Evolutionary conservation across 352 stramenopile species (phyloP).

Genomic region (Phytophthora constricta): DNA sequence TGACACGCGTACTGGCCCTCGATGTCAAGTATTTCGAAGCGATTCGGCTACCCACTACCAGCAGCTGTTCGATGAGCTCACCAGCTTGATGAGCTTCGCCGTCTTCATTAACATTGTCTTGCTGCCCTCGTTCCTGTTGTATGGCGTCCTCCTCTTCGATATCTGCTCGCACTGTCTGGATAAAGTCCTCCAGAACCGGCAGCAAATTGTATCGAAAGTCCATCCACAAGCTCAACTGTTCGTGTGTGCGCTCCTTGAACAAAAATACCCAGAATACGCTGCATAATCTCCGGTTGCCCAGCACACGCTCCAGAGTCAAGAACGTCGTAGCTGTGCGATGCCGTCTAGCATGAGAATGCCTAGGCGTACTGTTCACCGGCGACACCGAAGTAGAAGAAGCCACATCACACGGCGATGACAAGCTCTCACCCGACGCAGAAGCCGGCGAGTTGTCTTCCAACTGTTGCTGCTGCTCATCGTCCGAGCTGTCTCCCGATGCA

Average conservation of each 20-base stretch:
- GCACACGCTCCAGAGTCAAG: conserved; percentile 75
- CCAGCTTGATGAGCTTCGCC: conserved; percentile 41
- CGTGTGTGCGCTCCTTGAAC: conserved; percentile 85
- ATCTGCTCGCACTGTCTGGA: conserved; percentile 48
- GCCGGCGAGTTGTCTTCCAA: conserved; percentile 13
- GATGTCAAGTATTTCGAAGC: conserved; percentile 66
- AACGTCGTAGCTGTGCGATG: conserved; percentile 49
- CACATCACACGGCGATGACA: conserved; percentile 13
- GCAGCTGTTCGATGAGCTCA: conserved; percentile 77
- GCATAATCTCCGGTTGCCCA: conserved; percentile 79
- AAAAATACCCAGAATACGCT: conserved; percentile 90
- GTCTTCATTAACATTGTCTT: conserved; percentile 7
- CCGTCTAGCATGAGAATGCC: conserved; percentile 19
- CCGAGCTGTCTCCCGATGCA: conserved; percentile 18
- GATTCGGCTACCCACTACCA: conserved; percentile 58
- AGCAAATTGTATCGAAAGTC: conserved; percentile 77
- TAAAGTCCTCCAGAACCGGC: conserved; percentile 67
- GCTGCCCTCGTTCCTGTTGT: conserved; percentile 22
- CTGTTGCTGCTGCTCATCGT: conserved; percentile 30
- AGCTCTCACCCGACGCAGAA: conserved; percentile 4
- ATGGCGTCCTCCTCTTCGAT: conserved; percentile 37
- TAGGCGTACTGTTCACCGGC: conserved; percentile 28
- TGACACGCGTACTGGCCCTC: conserved; percentile 63
- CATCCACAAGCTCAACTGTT: conserved; percentile 87
- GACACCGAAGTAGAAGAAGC: conserved; percentile 14